A percentile compares a stretch with the other conserved stretches of the same genome.
These are phyloP conservation scores for Penicillium capsulatum DNA, from an alignment of 2,329 filamentous ascomycete species.

Conservation along the genomic window DNA sequence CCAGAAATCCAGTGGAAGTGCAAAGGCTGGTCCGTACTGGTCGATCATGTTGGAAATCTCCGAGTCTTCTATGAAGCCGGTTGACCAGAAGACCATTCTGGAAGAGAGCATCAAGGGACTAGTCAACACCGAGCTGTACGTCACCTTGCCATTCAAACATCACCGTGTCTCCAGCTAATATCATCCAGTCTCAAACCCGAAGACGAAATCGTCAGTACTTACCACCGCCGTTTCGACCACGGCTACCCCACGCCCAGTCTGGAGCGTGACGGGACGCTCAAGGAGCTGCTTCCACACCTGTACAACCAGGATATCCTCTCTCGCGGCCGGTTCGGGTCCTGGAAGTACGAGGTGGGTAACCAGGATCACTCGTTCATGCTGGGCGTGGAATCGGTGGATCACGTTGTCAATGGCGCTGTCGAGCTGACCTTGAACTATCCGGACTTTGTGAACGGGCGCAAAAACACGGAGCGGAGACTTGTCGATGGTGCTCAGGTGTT, in stretches of 20 bases:
- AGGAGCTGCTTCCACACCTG: constrained; percentile 86
- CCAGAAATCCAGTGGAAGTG: constrained; percentile 67
- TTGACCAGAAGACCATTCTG: constrained; percentile 78
- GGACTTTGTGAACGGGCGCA: constrained; percentile 79
- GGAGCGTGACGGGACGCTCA: constrained; percentile 92
- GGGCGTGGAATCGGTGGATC: constrained; percentile 87
- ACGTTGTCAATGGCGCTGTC: constrained; percentile 81
- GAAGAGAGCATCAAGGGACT: constrained; percentile 92
- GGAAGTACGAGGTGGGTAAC: constrained; percentile 96
- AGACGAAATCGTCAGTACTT: constrained; percentile 96
- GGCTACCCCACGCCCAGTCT: constrained; percentile 94
- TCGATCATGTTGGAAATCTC: constrained; percentile 99
- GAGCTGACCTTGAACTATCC: constrained; percentile 96
- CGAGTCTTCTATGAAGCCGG: constrained; percentile 91
- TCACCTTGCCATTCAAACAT: too few relatives aligned
- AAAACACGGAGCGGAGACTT: constrained; percentile 60
- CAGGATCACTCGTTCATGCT: constrained; percentile 98
- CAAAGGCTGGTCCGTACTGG: constrained; percentile 94
- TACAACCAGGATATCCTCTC: constrained; percentile 89
- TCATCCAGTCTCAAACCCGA: constrained; percentile 76
- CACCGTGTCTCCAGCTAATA: too few relatives aligned
- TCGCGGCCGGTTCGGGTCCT: constrained; percentile 94
- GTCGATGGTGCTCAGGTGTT: constrained; percentile 60
- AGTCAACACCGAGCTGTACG: constrained; percentile 97
- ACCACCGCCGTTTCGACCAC: constrained; percentile 97